Conservation (phyloP, 306 rosid genomes). For the Vigna angularis region DNA sequence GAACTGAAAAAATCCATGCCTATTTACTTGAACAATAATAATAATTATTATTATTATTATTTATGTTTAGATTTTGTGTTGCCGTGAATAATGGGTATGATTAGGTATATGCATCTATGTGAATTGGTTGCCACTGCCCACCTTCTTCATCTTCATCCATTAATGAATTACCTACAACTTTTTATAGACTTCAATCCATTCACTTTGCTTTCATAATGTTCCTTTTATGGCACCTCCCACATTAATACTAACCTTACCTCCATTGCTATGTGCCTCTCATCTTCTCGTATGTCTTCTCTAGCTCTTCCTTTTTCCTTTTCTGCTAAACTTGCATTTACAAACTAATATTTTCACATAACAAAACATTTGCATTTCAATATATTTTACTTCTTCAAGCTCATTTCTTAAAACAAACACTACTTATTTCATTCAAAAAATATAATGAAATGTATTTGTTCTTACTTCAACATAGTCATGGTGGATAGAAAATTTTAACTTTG, state of each 20-base stretch:
- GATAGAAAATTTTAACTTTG: too few relatives aligned
- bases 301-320: too few relatives aligned
- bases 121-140: conserved; percentile 41
- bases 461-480: too few relatives aligned
- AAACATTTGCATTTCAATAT: too few relatives aligned
- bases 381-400: too few relatives aligned
- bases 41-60: too few relatives aligned
- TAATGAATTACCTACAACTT: conserved; percentile 20
- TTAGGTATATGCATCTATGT: conserved; percentile 32
- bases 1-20: conserved; percentile 17
- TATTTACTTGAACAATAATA: not conserved
- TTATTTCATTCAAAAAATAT: too few relatives aligned
- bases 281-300: not conserved
- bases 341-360: too few relatives aligned
- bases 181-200: conserved; percentile 7
- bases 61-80: not conserved
- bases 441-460: too few relatives aligned
- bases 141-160: conserved; percentile 28
- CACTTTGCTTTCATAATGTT: conserved; percentile 12
- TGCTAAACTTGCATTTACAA: too few relatives aligned
- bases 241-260: not conserved
- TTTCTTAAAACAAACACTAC: too few relatives aligned
- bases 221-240: conserved; percentile 2
- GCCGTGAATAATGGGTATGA: conserved; percentile 41
- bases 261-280: not conserved